Evolutionary conservation across 2,329 filamentous ascomycete species (phyloP).

Genomic region (Aspergillus sp.): DNA sequence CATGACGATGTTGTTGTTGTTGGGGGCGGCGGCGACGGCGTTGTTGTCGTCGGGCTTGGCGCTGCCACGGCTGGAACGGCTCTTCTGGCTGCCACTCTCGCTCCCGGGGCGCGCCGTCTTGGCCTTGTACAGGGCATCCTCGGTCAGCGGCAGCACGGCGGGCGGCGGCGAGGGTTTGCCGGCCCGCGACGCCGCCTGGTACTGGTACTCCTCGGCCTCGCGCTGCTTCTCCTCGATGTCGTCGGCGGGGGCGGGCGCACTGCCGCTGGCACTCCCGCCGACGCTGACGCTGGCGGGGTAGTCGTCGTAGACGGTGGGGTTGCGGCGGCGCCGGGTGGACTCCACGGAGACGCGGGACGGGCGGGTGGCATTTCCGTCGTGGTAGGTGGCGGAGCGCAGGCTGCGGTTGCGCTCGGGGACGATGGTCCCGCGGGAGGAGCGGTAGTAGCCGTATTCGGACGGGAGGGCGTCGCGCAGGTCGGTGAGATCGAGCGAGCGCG

Average conservation of each 20-base stretch:
- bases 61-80: conserved; percentile 35
- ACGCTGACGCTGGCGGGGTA: conserved; percentile 18
- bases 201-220: conserved; percentile 40
- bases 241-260: not conserved
- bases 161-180: conserved; percentile 16
- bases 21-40: no score
- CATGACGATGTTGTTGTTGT: conserved; percentile 38
- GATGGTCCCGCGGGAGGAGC: conserved; percentile 29
- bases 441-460: conserved; percentile 29
- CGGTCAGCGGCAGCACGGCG: conserved; percentile 27
- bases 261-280: no score
- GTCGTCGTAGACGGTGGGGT: conserved; percentile 33
- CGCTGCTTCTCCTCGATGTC: conserved; percentile 39
- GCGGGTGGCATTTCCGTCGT: conserved; percentile 25
- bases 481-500: conserved; percentile 33
- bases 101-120: conserved; percentile 34
- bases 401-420: conserved; percentile 36
- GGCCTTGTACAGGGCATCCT: conserved; percentile 33
- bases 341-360: conserved; percentile 35
- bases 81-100: conserved; percentile 43
- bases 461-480: conserved; percentile 32
- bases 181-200: conserved; percentile 23
- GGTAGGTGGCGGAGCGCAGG: conserved; percentile 31
- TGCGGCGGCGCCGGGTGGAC: conserved; percentile 31
- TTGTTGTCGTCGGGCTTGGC: conserved; percentile 35